phyloP scores from a whole-genome alignment of 1,284 basidiomycete genomes.

The Anthracocystis panici-leucophaei region DNA sequence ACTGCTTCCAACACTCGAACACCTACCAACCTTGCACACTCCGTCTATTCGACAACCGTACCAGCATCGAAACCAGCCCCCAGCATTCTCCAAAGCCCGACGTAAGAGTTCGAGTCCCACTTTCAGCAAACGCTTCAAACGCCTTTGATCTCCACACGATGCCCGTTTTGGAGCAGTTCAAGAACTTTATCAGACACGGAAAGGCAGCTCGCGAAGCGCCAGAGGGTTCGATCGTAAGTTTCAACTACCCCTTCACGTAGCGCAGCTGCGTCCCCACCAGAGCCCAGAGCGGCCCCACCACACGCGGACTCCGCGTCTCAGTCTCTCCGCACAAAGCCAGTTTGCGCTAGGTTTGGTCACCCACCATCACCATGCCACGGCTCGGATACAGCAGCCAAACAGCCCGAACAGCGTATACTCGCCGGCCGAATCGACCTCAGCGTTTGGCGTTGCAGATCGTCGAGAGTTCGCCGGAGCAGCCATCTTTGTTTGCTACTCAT shows the following conservation, averaged over 20 bases:
- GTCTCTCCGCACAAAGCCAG: too few relatives aligned
- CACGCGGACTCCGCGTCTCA: neutral
- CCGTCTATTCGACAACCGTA: neutral
- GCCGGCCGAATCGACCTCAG: neutral
- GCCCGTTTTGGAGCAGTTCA: constrained; percentile 62
- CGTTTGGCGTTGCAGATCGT: neutral
- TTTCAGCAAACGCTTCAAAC: neutral
- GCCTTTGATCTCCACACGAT: constrained; percentile 22
- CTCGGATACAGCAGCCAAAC: neutral
- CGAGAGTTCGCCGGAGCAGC: neutral
- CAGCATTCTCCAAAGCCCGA: neutral
- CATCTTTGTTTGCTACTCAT: neutral
- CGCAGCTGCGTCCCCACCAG: constrained; percentile 6
- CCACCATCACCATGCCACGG: constrained; percentile 1
- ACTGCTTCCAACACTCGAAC: neutral
- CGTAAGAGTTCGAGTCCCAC: neutral
- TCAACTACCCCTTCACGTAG: constrained; percentile 6
- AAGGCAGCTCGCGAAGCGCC: constrained; percentile 52
- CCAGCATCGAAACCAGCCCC: neutral
- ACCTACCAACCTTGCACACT: neutral
- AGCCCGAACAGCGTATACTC: neutral
- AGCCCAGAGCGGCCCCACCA: constrained; percentile 4
- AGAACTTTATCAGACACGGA: constrained; percentile 65
- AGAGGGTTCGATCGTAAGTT: constrained; percentile 38
- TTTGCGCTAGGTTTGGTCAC: neutral